Evolutionary conservation across 805 yeast genomes (phyloP).

Genomic region (Diddensiella caesifluorescens): DNA sequence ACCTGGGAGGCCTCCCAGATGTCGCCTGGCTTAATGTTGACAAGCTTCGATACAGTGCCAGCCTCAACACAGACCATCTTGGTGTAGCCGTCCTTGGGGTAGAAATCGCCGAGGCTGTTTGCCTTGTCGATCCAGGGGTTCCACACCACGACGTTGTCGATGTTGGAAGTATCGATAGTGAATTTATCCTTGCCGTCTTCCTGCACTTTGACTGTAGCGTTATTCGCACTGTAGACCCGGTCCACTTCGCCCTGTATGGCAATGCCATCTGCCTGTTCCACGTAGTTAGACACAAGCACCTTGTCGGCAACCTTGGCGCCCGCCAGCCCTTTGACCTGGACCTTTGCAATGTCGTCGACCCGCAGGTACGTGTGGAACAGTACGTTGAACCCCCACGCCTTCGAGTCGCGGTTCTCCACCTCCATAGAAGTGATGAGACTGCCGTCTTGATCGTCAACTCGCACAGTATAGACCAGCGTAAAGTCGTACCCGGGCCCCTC

Average conservation of each 20-base stretch:
- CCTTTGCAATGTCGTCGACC: slow-evolving; percentile 70
- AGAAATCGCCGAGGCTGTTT: slow-evolving; percentile 80
- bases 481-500: slow-evolving; percentile 70
- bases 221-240: slow-evolving; percentile 61
- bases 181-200: slow-evolving; percentile 66
- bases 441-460: slow-evolving; percentile 44
- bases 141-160: slow-evolving; percentile 83
- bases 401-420: slow-evolving; percentile 61
- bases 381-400: slow-evolving; percentile 80
- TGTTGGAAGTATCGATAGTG: slow-evolving; percentile 50
- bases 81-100: slow-evolving; percentile 76
- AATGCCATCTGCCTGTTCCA: slow-evolving; percentile 24
- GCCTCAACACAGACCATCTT: slow-evolving; percentile 95
- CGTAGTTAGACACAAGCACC: slow-evolving; percentile 47
- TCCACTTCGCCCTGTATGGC: slow-evolving; percentile 59
- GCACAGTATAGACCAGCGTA: slow-evolving; percentile 66
- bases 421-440: slow-evolving; percentile 64
- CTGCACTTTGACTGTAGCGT: slow-evolving; percentile 55
- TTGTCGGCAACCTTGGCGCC: slow-evolving; percentile 75
- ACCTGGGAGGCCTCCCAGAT: slow-evolving; percentile 11
- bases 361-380: slow-evolving; percentile 86
- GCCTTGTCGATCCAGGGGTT: slow-evolving; percentile 91
- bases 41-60: slow-evolving; percentile 74
- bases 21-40: slow-evolving; percentile 60
- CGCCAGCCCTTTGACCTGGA: slow-evolving; percentile 69